Evolutionary conservation across 352 stramenopile species (phyloP), one percentile per base, ranked within the genome.

Genomic region (Pythium pyrilobum): DNA sequence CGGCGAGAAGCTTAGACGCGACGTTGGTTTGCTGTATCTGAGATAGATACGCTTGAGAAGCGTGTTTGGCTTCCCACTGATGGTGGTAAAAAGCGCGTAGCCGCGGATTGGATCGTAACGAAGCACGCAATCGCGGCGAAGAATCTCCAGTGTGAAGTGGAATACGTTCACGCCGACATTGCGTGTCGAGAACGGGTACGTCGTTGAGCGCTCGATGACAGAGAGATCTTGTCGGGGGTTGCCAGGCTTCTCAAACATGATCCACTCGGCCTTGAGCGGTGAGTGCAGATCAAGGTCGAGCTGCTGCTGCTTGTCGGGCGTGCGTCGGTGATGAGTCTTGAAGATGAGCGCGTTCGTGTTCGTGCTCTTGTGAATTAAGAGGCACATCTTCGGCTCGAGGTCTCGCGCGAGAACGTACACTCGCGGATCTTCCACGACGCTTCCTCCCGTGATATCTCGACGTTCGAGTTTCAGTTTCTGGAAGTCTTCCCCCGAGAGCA

Each of bases 241-340:
- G 11, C 74, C 74, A 5, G 25, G 41, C 49, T 83, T 86, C 36
- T 86, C 75, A 41, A 86, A 83, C 72, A 86, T 80, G 62, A 86
- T 68, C 75, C 75, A 86, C 52, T 86, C 75, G 7, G 67, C 74
- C 24, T 74, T 69, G 8, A 85, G 58, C 5, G 74, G 74, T 5
- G 59, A 43, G 2, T 62, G 37, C 0, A 49, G 24, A 43, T 83
- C 62, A 9, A 82, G 39, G 18, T 79, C 65, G 9, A 59, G 42
- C 12, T 56, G 39, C 16, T 56, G 38, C 12, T 25, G 43, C n/a
- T 54, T 59, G 23, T 56, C 57, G 25, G 51, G 12, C 13, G 62
- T 34, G 56, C 71, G 51, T 5, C 43, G 57, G 6, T 71, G 28
- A 29, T 81, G 72, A 5, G 64, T 53, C 27, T 73, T 74, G 62